Evolutionary conservation across 2,329 filamentous ascomycete genomes (phyloP).

Genomic region (Trichoderma semiorbis): DNA sequence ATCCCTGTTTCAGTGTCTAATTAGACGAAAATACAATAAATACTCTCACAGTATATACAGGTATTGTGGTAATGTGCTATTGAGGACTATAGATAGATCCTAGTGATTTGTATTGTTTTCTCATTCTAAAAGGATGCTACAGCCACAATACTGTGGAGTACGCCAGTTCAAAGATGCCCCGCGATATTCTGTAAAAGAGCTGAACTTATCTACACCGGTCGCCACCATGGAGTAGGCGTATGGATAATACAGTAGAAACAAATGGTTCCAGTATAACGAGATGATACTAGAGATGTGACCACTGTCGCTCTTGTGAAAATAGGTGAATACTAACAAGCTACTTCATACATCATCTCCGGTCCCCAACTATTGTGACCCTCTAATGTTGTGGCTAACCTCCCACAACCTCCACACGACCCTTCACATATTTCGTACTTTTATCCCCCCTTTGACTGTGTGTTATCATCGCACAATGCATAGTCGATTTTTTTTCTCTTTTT

Average conservation of each 20-base stretch:
- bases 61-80: neutral
- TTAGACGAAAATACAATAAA: neutral
- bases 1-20: neutral
- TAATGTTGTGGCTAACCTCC: neutral
- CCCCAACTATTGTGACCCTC: neutral
- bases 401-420: neutral
- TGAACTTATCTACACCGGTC: neutral
- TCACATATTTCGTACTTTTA: neutral
- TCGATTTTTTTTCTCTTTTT: neutral
- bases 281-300: neutral
- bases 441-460: neutral
- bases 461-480: neutral
- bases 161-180: neutral
- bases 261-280: neutral
- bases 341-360: neutral
- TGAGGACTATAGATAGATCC: neutral
- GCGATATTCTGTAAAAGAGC: neutral
- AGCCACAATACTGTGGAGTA: neutral
- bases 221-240: neutral
- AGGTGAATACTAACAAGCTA: neutral
- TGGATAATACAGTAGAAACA: neutral
- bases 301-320: neutral
- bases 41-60: neutral
- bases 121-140: neutral
- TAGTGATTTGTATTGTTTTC: neutral